A percentile compares a stretch with the other conserved stretches of the same genome.
phyloP scores from a whole-genome alignment of 2,329 filamentous ascomycete genomes.

The Alternaria gansuensis region DNA sequence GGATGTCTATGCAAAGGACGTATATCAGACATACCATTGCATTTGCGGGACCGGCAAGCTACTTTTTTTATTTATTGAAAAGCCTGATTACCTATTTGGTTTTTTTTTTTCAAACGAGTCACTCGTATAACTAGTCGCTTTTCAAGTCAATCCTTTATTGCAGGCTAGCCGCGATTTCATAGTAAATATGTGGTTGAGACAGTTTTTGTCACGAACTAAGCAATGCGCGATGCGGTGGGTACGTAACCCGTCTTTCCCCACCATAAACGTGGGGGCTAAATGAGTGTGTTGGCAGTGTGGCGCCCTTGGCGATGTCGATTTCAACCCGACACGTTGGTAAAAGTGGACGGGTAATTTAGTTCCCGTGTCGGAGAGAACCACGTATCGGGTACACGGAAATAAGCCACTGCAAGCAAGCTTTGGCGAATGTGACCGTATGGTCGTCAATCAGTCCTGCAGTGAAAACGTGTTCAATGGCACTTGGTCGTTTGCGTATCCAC shows the following conservation, averaged over 20 bases:
- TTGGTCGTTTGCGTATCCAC: background rate
- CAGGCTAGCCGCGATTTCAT: background rate
- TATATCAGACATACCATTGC: background rate
- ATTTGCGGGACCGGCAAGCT: no score
- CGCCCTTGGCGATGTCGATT: constrained; percentile 1
- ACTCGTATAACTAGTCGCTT: background rate
- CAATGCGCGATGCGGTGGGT: background rate
- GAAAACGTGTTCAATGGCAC: background rate
- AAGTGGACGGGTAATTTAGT: constrained; percentile 1
- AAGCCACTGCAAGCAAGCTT: background rate
- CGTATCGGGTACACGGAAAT: background rate
- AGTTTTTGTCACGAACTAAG: background rate
- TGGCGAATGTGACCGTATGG: background rate
- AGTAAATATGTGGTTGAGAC: background rate
- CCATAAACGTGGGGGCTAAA: background rate
- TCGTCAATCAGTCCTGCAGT: background rate
- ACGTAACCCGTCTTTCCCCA: background rate
- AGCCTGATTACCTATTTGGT: no score
- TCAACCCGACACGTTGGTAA: constrained; percentile 4
- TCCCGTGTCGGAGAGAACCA: constrained; percentile 1
- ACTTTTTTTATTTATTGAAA: no score
- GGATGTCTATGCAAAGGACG: background rate
- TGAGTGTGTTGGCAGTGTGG: constrained; percentile 3
- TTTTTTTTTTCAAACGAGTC: background rate
- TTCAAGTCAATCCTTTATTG: background rate